Evolutionary conservation across 2,329 filamentous ascomycete genomes (phyloP), one percentile per base, ranked within the genome.

Genomic region (Neonectria neomacrospora): DNA sequence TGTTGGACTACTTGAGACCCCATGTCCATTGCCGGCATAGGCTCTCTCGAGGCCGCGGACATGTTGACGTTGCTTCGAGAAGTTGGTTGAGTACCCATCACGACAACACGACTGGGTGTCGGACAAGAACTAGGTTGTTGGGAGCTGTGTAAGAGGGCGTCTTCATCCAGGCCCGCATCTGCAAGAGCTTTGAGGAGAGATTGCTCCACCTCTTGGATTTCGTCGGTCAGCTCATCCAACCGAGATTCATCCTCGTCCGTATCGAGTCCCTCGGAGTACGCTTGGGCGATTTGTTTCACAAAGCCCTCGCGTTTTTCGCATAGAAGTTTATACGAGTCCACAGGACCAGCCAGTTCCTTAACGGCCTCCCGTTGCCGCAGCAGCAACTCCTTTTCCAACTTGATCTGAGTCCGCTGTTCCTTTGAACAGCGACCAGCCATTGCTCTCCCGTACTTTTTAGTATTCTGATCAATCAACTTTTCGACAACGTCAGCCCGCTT

Each of bases 1-100:
- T 87, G 85, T 20, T 82, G 79, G 20, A 87, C 80, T 18, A 86
- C 78, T 64, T 88, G 82, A 1, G 82, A 81, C 12, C 76, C 77
- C 26, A 74, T 74, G 39, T 78, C 75, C 1, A 74, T 70, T 16
- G 71, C 69, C 12, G 74, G 34, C 3, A 75, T 73, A 9, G 69
- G 73, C n/a, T 80, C 77, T 47, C 71, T 74, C 5, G 79, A 74
- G 22, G 70, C 72, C 5, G 73, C 71, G 10, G 76, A 74, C 75
- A 78, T 76, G 56, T 77, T 73, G 3, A 74, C 73, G n/a, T 65
- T 67, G 32, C 70, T 67, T n/a, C 66, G 67, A 32, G 72, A 73
- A 2, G 70, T 67, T 5, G 77, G 74, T 57, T 86, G 84, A 1
- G 82, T 86, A 34, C 81, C 80, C 48, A 81, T 77, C 14, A 85